phyloP scores from a whole-genome alignment of 1,284 basidiomycete species.

The Trichosporon faecale region DNA sequence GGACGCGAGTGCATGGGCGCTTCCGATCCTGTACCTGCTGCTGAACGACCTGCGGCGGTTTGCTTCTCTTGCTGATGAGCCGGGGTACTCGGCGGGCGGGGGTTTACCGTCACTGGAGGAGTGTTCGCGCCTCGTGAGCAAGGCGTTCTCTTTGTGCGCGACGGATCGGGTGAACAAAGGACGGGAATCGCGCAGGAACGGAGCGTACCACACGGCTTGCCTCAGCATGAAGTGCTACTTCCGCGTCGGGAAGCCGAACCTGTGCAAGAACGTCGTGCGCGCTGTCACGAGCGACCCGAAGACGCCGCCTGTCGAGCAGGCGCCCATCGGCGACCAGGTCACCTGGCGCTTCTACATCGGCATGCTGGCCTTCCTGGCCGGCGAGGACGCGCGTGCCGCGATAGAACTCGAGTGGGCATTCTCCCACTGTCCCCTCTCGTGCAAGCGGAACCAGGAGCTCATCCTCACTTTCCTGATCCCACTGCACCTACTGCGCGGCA shows the following conservation, averaged over 20 bases:
- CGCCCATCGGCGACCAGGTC: constrained; percentile 82
- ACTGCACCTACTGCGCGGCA: constrained; percentile 77
- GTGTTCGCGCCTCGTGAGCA: constrained; percentile 82
- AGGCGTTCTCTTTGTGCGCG: constrained; percentile 86
- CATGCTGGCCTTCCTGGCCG: constrained; percentile 87
- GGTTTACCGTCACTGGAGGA: constrained; percentile 76
- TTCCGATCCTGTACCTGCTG: constrained; percentile 73
- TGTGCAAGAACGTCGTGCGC: constrained; percentile 87
- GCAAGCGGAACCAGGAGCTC: constrained; percentile 77
- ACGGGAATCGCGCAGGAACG: constrained; percentile 81
- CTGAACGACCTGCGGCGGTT: constrained; percentile 74
- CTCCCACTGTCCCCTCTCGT: constrained; percentile 67
- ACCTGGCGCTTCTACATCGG: constrained; percentile 91
- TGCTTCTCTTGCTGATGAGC: constrained; percentile 58
- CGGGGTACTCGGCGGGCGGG: constrained; percentile 50
- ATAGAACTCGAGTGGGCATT: constrained; percentile 77
- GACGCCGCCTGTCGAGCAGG: constrained; percentile 70
- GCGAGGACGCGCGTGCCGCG: constrained; percentile 83
- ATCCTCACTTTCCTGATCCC: constrained; percentile 89
- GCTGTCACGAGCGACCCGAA: constrained; percentile 82
- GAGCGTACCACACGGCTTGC: constrained; percentile 90
- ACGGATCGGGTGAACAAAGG: constrained; percentile 74
- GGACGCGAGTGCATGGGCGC: constrained; percentile 73
- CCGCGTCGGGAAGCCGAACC: constrained; percentile 82
- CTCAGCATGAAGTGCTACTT: constrained; percentile 93